phyloP scores from a whole-genome alignment of 2,329 filamentous ascomycete genomes.

The Colletotrichum lini region DNA sequence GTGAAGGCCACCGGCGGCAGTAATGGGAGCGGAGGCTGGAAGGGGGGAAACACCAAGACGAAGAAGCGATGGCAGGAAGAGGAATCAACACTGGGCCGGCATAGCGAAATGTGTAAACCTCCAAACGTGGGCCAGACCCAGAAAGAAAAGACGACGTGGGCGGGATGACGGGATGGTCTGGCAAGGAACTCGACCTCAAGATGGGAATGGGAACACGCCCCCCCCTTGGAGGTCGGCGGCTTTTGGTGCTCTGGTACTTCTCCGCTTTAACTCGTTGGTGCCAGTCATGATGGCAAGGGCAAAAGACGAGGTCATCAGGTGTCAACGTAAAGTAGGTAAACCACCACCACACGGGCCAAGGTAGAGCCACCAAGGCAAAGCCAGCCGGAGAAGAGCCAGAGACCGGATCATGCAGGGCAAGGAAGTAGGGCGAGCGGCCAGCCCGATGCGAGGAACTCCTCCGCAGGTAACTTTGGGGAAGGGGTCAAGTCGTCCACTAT shows the following conservation, averaged over 20 bases:
- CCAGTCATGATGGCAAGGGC: slow-evolving; percentile 5
- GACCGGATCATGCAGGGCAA: slow-evolving; percentile 16
- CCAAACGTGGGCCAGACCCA: slow-evolving; percentile 36
- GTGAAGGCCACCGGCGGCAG: slow-evolving; percentile 26
- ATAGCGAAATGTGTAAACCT: slow-evolving; percentile 29
- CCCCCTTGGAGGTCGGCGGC: slow-evolving; percentile 2
- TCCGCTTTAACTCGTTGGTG: slow-evolving; percentile 1
- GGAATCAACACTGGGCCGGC: slow-evolving; percentile 5
- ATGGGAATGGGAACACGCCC: slow-evolving; percentile 37
- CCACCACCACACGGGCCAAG: slow-evolving; percentile 20
- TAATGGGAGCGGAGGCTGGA: slow-evolving; percentile 35
- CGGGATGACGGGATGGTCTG: slow-evolving; percentile 17
- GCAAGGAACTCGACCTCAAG: slow-evolving; percentile 23
- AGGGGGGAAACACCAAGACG: slow-evolving; percentile 41
- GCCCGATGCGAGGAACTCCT: slow-evolving; percentile 28
- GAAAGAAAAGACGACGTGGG: slow-evolving; percentile 36
- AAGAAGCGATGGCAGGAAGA: slow-evolving; percentile 35
- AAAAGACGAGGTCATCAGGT: slow-evolving; percentile 34
- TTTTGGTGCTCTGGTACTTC: slow-evolving; percentile 6
- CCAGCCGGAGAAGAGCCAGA: slow-evolving; percentile 11
- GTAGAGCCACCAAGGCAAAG: slow-evolving; percentile 3
- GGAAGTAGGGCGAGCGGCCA: slow-evolving; percentile 15
- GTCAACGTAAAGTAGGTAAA: slow-evolving; percentile 14
- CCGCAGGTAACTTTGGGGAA: slow-evolving; percentile 18
- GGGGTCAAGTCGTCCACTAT: slow-evolving; percentile 6